Conservation (phyloP, 768 basidiomycete species). For the Boletellus ananas region DNA sequence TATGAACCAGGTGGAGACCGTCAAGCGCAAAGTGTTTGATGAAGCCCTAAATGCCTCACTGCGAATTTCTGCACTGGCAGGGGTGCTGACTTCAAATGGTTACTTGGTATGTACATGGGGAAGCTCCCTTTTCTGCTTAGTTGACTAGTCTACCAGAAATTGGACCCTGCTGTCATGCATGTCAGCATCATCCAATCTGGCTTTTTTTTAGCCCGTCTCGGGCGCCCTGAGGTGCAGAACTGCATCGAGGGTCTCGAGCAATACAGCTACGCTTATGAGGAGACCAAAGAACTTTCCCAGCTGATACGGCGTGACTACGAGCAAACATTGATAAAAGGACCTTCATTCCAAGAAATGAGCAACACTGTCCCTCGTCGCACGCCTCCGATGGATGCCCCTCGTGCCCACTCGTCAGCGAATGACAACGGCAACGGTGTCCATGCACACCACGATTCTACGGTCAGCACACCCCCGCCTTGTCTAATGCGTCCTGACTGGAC, state of each 20-base stretch:
- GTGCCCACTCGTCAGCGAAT: constrained; percentile 9
- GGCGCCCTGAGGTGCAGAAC: constrained; percentile 74
- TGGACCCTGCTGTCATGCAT: constrained; percentile 88
- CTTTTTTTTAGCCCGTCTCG: constrained; percentile 73
- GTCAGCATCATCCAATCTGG: constrained; percentile 85
- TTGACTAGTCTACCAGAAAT: constrained; percentile 41
- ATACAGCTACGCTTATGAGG: constrained; percentile 85
- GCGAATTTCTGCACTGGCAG: constrained; percentile 84
- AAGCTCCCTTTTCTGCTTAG: constrained; percentile 5
- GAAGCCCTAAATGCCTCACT: constrained; percentile 84
- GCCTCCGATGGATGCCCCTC: constrained; percentile 15
- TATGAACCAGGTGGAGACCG: constrained; percentile 60
- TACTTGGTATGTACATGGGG: constrained; percentile 61
- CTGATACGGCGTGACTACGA: constrained; percentile 55
- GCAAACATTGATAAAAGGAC: constrained; percentile 37
- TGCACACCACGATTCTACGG: constrained; percentile 20
- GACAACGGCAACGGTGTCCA: constrained; percentile 18
- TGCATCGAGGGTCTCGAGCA: constrained; percentile 86
- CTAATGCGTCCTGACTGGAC: constrained; percentile 11
- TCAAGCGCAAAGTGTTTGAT: constrained; percentile 67
- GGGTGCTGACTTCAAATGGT: constrained; percentile 80
- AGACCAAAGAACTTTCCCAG: constrained; percentile 72
- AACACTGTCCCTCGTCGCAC: constrained; percentile 28
- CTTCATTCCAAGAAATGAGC: constrained; percentile 40
- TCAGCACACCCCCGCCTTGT: neutral